Base-by-base conservation (phyloP, 2,329 filamentous ascomycete species). In the Fusarium decemcellulare region DNA sequence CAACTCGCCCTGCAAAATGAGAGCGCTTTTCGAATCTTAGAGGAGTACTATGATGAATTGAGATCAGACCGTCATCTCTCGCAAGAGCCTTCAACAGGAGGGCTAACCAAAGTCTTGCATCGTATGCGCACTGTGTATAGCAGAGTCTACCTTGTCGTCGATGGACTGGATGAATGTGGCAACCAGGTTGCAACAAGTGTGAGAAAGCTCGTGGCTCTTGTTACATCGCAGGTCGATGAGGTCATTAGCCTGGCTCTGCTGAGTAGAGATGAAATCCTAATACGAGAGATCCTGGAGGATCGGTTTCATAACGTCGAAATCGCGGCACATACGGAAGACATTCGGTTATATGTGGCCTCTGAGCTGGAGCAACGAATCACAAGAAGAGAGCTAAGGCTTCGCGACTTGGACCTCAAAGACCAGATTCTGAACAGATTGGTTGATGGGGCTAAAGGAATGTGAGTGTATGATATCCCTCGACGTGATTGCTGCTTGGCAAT, bases 301-400 rank as follows among this genome's bases (percentile, higher is more conserved):
- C 5, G 40, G 8, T 70, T 65, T 7, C 2, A n/a, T 1, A 18
- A 30, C 12, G 4, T 71, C 7, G 55, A 65, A 18, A 55, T 67
- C 5, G 63, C 51, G 40, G 68, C 67, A 0, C 65, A 64, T 7
- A 64, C 59, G 0, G 50, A 69, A 3, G 68, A 71, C 14, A 15
- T 71, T 3, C 44, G 59, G 8, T 23, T 50, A 1, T 71, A 71
- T 2, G 63, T 68, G 2, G 29, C 43, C 0, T 8, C 30, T 0
- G 60, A 67, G 36, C n/a, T 71, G 2, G 43, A 48, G 0, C 11
- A 42, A 8, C 55, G 63, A 6, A 60, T 67, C 2, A 23, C 6
- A 0, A 40, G 29, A 1, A 37, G 8, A 23, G 53, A 12, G 32
- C 8, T 63, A 7, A 36, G 47, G 23, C 23, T 63, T 36, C 40